Base-by-base conservation (phyloP, 257 asterid species). In the Capsicum rhomboideum region DNA sequence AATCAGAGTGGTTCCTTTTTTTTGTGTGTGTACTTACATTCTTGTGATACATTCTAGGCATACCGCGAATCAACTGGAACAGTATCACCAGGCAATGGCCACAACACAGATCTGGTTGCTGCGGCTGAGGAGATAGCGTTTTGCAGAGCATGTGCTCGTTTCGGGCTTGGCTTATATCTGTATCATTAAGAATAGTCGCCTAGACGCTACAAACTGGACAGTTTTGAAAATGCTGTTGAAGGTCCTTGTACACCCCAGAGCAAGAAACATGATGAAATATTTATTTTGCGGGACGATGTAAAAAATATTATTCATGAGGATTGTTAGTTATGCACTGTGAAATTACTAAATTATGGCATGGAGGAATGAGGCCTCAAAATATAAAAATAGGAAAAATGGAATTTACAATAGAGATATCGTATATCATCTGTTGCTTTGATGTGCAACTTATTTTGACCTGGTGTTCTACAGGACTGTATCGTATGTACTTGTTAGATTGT, bases 121-220 rank as follows among this genome's bases (percentile, higher is more conserved):
- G 97, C 96, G 14, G 99, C 99, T 26, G 99, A 96, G 90, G 94
- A 94, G 89, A 86, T 94, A 78, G 99, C 99, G 44, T 96, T 94
- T 87, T 94, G 99, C 95, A 86, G 91, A 89, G 98, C 99, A 49
- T 94, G 99, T 84, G 94, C 98, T 80, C 91, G 99, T 42, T 96
- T 96, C 79, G 99, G 99, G 71, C 98, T 96, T 78, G 99, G 99
- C 84, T 90, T 96, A 83, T 96, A 96, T 86, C 97, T 94, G 67
- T 95, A 93, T 90, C 97, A 94, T 56, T 77, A 77, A 77, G 23
- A 17, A 6, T 50, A 50, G 91, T 94, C 81, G 95, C 89, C 10
- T 89, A 89, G 89, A 74, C 75, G 79, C 84, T 50, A 49, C 12
- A 66, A 78, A 37, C 77, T 61, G 26, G 79, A 40, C 56, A 46